Evolutionary conservation across 371 early-diverging fungal species (phyloP).

Genomic region (Phascolomyces articulosus): DNA sequence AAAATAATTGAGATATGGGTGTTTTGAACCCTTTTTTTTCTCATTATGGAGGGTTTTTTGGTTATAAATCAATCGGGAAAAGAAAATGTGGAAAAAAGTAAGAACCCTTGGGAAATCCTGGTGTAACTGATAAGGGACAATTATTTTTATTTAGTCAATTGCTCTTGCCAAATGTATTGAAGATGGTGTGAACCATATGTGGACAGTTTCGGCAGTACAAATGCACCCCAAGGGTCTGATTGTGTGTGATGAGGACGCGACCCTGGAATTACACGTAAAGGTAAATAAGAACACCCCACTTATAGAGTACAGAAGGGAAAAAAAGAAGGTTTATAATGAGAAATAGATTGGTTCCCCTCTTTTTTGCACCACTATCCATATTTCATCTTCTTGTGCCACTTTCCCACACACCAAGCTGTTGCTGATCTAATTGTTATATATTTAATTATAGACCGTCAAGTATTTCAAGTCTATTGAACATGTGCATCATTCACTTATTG

Average conservation of each 20-base stretch:
- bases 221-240: conserved; percentile 87
- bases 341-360: no score
- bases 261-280: conserved; percentile 88
- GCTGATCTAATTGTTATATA: background rate
- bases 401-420: conserved; percentile 8
- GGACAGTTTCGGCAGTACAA: conserved; percentile 92
- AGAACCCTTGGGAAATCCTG: conserved; percentile 6
- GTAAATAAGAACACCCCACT: conserved; percentile 17
- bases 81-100: conserved; percentile 6
- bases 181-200: conserved; percentile 89
- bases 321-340: background rate
- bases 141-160: conserved; percentile 25
- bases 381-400: background rate
- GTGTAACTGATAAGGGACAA: background rate
- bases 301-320: background rate
- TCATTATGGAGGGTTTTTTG: no score
- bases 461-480: conserved; percentile 91
- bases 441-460: conserved; percentile 66
- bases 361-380: no score
- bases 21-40: no score
- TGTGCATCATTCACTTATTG: conserved; percentile 82
- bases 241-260: conserved; percentile 92
- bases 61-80: no score
- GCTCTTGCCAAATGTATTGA: conserved; percentile 88
- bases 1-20: background rate